Percentiles rank a stretch among this genome's conserved stretches.
phyloP scores from a whole-genome alignment of 768 basidiomycete genomes.

The Mrakia blollopis region DNA sequence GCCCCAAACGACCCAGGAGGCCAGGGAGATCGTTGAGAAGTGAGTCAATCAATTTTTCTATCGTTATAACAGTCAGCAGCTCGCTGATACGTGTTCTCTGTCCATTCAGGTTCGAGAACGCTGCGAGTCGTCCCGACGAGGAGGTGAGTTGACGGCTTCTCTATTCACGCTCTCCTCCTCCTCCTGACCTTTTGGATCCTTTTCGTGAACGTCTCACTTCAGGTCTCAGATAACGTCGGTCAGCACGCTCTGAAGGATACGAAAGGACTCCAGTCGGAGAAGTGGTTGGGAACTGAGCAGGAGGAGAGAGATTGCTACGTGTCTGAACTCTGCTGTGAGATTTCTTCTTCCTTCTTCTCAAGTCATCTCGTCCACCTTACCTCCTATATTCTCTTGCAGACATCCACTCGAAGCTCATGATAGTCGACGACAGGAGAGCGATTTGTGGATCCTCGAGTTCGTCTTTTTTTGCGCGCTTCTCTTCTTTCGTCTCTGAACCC shows the following conservation, averaged over 20 bases:
- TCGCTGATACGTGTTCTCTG: background rate
- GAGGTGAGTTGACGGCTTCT: slow-evolving; percentile 23
- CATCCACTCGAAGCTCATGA: slow-evolving; percentile 61
- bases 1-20: slow-evolving; percentile 63
- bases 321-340: slow-evolving; percentile 41
- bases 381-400: slow-evolving; percentile 35
- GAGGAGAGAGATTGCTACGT: slow-evolving; percentile 77
- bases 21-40: slow-evolving; percentile 58
- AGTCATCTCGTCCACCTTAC: slow-evolving; percentile 44
- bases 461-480: background rate
- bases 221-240: slow-evolving; percentile 68
- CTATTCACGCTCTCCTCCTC: slow-evolving; percentile 36
- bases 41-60: background rate
- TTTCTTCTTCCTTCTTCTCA: slow-evolving; percentile 33
- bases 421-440: slow-evolving; percentile 83
- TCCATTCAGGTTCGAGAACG: slow-evolving; percentile 58
- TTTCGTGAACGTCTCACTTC: slow-evolving; percentile 36
- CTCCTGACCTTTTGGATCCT: background rate
- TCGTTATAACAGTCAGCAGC: too few relatives aligned
- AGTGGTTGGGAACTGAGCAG: slow-evolving; percentile 75
- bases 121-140: slow-evolving; percentile 49
- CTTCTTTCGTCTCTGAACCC: background rate
- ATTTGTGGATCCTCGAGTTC: slow-evolving; percentile 89
- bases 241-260: slow-evolving; percentile 70
- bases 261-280: slow-evolving; percentile 59